Conservation (phyloP, 2,329 filamentous ascomycete species). For the Colletotrichum sp. region DNA sequence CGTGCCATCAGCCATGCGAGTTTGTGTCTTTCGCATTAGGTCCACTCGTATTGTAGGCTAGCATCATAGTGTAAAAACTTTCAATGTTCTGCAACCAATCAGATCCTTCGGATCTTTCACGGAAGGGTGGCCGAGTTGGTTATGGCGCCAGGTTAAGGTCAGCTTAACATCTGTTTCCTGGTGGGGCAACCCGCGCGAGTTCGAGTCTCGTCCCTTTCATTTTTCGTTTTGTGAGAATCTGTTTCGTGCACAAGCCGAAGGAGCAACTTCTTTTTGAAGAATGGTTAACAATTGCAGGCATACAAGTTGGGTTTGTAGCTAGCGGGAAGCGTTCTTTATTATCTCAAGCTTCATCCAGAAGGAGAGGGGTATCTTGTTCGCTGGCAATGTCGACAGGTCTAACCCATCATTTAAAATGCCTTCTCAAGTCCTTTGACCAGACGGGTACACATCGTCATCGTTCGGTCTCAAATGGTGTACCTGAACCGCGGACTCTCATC, state of each 20-base stretch:
- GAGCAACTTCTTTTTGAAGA: neutral
- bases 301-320: no score
- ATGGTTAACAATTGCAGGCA: rapidly evolving
- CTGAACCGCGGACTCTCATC: constrained; percentile 57
- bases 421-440: neutral
- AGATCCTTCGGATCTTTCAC: neutral
- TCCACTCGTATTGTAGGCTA: neutral
- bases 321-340: no score
- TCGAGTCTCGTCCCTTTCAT: constrained; percentile 10
- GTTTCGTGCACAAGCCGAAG: neutral
- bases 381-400: neutral
- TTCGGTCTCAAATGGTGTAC: constrained; percentile 42
- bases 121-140: constrained; percentile 12
- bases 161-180: constrained; percentile 12
- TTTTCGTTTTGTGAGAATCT: neutral
- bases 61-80: rapidly evolving
- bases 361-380: neutral
- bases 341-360: neutral
- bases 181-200: constrained; percentile 13
- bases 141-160: constrained; percentile 12
- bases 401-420: neutral
- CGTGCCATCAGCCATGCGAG: neutral
- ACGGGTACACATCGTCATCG: rapidly evolving
- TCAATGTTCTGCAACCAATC: rapidly evolving
- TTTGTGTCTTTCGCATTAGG: rapidly evolving